Percentiles rank a stretch among this genome's conserved stretches.
Conservation (phyloP, 2,329 filamentous ascomycete genomes). For the Dactylellina parvicollis region DNA sequence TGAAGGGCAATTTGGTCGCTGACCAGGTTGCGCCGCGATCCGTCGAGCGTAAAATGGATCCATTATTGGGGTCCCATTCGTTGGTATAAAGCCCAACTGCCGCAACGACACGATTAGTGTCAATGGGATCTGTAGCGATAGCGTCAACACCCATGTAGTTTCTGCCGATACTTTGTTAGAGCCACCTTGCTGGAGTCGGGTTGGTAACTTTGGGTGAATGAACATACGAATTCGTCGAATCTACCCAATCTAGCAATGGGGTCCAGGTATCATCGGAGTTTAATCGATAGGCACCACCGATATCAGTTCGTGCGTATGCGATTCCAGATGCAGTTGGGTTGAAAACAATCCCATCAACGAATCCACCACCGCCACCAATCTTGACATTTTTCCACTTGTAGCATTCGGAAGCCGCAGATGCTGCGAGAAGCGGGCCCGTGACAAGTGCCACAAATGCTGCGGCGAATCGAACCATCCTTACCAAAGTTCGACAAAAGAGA, state of each 20-base stretch:
- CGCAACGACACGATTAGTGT: slow-evolving; percentile 67
- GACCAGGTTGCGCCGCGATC: slow-evolving; percentile 68
- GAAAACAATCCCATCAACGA: slow-evolving; percentile 69
- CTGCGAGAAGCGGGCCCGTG: slow-evolving; percentile 31
- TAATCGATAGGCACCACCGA: slow-evolving; percentile 69
- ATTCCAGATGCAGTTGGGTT: slow-evolving; percentile 65
- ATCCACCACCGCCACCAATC: slow-evolving; percentile 70
- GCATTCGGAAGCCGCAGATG: slow-evolving; percentile 50
- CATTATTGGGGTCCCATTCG: slow-evolving; percentile 69
- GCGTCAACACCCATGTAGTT: slow-evolving; percentile 70
- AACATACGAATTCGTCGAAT: slow-evolving; percentile 64
- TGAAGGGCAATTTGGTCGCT: slow-evolving; percentile 67
- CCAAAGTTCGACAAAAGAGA: not conserved
- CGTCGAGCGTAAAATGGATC: slow-evolving; percentile 67
- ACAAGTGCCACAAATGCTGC: slow-evolving; percentile 37
- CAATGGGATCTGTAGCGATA: slow-evolving; percentile 68
- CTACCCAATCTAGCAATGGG: slow-evolving; percentile 65
- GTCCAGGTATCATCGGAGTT: slow-evolving; percentile 69
- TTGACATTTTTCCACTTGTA: slow-evolving; percentile 66
- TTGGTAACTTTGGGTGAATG: not conserved
- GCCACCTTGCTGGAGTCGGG: not conserved
- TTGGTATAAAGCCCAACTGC: slow-evolving; percentile 70
- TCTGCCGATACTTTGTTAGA: slow-evolving; percentile 59
- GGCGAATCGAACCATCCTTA: slow-evolving; percentile 44
- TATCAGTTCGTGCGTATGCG: slow-evolving; percentile 69